A percentile compares a stretch with the other conserved stretches of the same genome.
These are phyloP conservation scores for Reutealis trisperma DNA, from an alignment of 345 rosid species.

Conservation along the genomic window DNA sequence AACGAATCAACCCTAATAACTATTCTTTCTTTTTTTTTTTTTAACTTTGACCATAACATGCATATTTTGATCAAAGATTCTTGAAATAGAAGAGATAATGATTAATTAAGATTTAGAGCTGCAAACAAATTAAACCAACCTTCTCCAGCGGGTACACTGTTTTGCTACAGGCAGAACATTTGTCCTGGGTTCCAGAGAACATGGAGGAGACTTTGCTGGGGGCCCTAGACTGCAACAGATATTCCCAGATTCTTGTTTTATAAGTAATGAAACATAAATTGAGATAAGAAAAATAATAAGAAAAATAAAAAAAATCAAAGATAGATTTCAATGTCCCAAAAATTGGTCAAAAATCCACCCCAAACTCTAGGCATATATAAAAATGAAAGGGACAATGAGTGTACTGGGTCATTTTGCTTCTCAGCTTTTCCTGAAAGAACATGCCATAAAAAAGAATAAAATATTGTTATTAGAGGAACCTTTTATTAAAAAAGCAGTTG, in stretches of 20 bases:
- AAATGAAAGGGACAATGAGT: neutral
- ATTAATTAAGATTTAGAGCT: neutral
- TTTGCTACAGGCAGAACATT: constrained; percentile 71
- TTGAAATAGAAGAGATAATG: neutral
- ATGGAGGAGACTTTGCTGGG: constrained; percentile 70
- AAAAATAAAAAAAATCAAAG: no score
- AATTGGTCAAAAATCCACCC: no score
- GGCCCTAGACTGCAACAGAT: constrained; percentile 51
- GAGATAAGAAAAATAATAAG: no score
- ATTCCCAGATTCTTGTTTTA: neutral
- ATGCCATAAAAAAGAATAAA: constrained; percentile 1
- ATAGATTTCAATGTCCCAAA: no score
- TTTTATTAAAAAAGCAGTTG: neutral
- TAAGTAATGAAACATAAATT: neutral
- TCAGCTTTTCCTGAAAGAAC: constrained; percentile 30
- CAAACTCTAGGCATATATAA: neutral
- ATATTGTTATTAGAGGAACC: neutral
- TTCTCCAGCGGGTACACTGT: constrained; percentile 84
- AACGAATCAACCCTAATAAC: no score
- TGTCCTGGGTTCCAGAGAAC: constrained; percentile 85
- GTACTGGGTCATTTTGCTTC: constrained; percentile 54
- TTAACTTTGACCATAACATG: no score
- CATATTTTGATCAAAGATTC: neutral
- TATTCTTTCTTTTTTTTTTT: neutral
- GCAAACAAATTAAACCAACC: constrained; percentile 34